Conservation (phyloP, 441 rosid species). For the Erodium moschatum region DNA sequence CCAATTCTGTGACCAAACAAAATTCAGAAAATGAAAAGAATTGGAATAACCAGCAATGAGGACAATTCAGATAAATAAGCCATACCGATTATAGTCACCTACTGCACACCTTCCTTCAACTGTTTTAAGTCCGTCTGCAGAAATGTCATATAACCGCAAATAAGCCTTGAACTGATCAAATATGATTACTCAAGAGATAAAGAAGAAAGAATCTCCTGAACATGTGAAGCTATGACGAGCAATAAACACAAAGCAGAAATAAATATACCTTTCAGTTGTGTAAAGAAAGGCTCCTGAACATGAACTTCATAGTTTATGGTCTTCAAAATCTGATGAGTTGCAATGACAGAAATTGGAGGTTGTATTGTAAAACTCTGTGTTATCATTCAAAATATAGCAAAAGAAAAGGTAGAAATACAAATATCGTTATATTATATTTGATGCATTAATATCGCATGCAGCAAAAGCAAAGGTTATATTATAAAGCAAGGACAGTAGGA, state of each 20-base stretch:
- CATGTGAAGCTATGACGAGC: background rate
- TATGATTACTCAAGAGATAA: background rate
- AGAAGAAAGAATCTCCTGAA: background rate
- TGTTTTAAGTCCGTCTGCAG: constrained; percentile 1
- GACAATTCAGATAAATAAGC: constrained; percentile 5
- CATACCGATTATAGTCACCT: constrained; percentile 46
- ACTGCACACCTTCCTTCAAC: constrained; percentile 22
- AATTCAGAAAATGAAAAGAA: background rate
- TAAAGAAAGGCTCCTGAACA: constrained; percentile 25
- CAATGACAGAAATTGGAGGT: background rate
- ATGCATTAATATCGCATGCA: no score
- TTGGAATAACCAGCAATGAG: background rate
- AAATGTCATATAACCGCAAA: background rate
- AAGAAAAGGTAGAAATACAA: background rate
- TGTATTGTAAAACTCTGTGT: background rate
- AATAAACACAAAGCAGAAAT: background rate
- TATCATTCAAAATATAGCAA: background rate
- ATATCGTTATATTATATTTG: no score
- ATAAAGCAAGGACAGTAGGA: no score
- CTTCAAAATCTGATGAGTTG: constrained; percentile 19
- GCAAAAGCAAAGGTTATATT: no score
- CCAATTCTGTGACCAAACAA: constrained; percentile 33
- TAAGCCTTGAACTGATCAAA: background rate
- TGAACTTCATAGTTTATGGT: constrained; percentile 19
- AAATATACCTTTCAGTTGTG: constrained; percentile 20